Percentiles rank a stretch among this genome's conserved stretches.
Evolutionary conservation across 495 filamentous ascomycete species (phyloP).

Genomic region (Aspergillus coremiiformis): DNA sequence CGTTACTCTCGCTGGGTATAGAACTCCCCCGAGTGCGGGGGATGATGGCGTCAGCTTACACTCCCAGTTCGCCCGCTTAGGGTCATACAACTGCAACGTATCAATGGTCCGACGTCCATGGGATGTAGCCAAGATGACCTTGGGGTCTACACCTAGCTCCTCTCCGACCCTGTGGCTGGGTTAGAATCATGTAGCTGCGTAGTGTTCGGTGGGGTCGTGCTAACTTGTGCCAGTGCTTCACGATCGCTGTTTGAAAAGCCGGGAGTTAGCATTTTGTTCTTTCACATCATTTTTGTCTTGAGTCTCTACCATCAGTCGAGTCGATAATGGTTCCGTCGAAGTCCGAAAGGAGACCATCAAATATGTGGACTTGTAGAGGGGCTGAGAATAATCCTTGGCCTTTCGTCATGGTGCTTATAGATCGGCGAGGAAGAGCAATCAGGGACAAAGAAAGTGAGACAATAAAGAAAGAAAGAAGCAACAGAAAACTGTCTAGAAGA

Average conservation of each 20-base stretch:
- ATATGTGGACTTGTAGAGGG: slow-evolving; percentile 51
- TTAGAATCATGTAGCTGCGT: background rate
- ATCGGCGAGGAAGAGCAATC: background rate
- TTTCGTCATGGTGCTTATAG: slow-evolving; percentile 24
- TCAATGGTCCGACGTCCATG: slow-evolving; percentile 86
- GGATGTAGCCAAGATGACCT: slow-evolving; percentile 75
- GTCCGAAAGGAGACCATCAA: slow-evolving; percentile 80
- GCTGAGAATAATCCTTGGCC: slow-evolving; percentile 47
- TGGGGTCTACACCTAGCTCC: slow-evolving; percentile 75
- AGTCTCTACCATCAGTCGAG: slow-evolving; percentile 36
- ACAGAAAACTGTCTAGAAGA: slow-evolving; percentile 6
- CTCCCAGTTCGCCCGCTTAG: slow-evolving; percentile 81
- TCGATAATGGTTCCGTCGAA: slow-evolving; percentile 65
- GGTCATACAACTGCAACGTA: slow-evolving; percentile 63
- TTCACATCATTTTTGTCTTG: background rate
- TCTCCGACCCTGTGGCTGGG: slow-evolving; percentile 56
- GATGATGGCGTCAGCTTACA: slow-evolving; percentile 50
- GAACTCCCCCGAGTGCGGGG: background rate
- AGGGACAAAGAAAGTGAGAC: background rate
- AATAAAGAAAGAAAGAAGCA: background rate
- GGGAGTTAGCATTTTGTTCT: background rate
- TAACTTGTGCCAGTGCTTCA: slow-evolving; percentile 87
- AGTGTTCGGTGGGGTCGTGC: slow-evolving; percentile 13
- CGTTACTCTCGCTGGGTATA: background rate
- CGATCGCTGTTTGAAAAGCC: slow-evolving; percentile 54